Percentiles rank a stretch among this genome's conserved stretches.
Conservation (phyloP, 441 rosid species). For the Pelargonium cotyledonis region DNA sequence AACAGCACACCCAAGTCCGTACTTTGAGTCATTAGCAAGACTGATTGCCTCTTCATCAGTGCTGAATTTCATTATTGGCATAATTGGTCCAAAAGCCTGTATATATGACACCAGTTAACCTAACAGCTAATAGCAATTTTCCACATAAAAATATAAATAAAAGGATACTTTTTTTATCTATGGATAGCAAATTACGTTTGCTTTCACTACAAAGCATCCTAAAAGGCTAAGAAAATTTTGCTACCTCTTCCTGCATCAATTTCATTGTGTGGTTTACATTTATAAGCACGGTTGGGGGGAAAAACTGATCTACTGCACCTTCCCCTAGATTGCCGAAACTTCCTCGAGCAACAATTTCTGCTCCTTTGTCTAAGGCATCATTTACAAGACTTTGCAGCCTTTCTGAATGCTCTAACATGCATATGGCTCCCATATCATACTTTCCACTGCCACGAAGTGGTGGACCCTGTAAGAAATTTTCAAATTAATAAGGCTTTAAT, state of each 20-base stretch:
- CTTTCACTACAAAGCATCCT: background rate
- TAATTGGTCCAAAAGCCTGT: conserved; percentile 96
- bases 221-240: background rate
- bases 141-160: no score
- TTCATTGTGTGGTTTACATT: conserved; percentile 82
- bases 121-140: no score
- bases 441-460: conserved; percentile 63
- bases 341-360: conserved; percentile 79
- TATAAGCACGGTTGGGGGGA: conserved; percentile 80
- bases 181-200: background rate
- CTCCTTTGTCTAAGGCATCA: conserved; percentile 90
- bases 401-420: conserved; percentile 91
- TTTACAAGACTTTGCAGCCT: conserved; percentile 72
- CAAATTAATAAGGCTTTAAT: background rate
- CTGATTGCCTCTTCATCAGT: conserved; percentile 78
- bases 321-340: conserved; percentile 87
- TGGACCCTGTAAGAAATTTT: conserved; percentile 58
- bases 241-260: conserved; percentile 98
- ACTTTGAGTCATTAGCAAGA: conserved; percentile 88
- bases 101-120: conserved; percentile 13
- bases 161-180: background rate
- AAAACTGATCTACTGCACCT: conserved; percentile 93
- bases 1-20: conserved; percentile 93
- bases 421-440: conserved; percentile 98
- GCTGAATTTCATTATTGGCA: conserved; percentile 93